Evolutionary conservation across 495 filamentous ascomycete genomes (phyloP).

Genomic region (Lasiosphaeria ovina): DNA sequence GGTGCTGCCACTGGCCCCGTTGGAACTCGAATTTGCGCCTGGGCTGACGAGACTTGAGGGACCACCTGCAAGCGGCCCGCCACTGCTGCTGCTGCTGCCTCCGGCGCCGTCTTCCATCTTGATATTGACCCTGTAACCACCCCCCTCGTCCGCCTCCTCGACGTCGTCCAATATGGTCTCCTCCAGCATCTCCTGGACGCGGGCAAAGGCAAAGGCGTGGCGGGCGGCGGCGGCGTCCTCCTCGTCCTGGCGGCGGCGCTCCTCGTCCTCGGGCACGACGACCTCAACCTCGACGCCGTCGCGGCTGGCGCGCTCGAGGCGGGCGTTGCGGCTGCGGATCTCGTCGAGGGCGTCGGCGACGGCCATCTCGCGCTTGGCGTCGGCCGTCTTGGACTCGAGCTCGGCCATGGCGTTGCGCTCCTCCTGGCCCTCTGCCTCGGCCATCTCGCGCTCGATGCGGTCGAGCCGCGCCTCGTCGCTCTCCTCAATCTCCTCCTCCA

Average conservation of each 20-base stretch:
- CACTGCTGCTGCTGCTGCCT: slow-evolving; percentile 2
- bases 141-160: slow-evolving; percentile 19
- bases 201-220: slow-evolving; percentile 67
- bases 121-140: slow-evolving; percentile 5
- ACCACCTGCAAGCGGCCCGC: slow-evolving; percentile 12
- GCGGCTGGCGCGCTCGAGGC: slow-evolving; percentile 70
- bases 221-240: slow-evolving; percentile 86
- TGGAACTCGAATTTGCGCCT: neutral
- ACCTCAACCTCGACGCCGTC: slow-evolving; percentile 50
- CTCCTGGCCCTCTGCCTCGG: slow-evolving; percentile 60
- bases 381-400: slow-evolving; percentile 81
- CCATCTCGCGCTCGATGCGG: slow-evolving; percentile 70
- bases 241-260: slow-evolving; percentile 47
- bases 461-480: slow-evolving; percentile 88
- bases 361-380: slow-evolving; percentile 96
- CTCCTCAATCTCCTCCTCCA: slow-evolving; percentile 55
- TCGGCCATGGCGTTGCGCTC: slow-evolving; percentile 84
- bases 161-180: slow-evolving; percentile 49
- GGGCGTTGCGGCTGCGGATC: slow-evolving; percentile 86
- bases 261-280: slow-evolving; percentile 27
- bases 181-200: slow-evolving; percentile 38
- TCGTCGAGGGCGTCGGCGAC: slow-evolving; percentile 96
- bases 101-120: slow-evolving; percentile 11
- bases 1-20: slow-evolving; percentile 33
- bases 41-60: neutral